Evolutionary conservation across 305 asterid species (phyloP), one percentile per base, ranked within the genome.

Genomic region (Fraxinus sp.): DNA sequence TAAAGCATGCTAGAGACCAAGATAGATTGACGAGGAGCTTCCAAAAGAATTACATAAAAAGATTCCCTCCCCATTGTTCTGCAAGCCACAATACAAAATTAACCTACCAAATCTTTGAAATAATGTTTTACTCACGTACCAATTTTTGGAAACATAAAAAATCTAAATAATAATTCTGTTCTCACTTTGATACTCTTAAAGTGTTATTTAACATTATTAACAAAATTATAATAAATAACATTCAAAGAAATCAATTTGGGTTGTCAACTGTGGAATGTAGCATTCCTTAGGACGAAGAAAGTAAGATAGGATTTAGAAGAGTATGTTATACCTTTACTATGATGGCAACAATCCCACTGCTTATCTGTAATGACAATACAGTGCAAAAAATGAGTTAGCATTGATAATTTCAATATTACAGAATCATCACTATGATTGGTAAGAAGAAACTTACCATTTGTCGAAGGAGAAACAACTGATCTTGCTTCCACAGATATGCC

Each of bases 401-500:
- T 68, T 36, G 32, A 37, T 77, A 77, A 70, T 30, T 81, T 35
- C 26, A 74, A 75, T 80, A 49, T 73, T 57, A 73, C 77, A 77
- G 13, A 70, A 5, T 49, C 76, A 81, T 68, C 20, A 77, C 79
- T 82, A 46, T 41, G 64, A 78, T 46, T 39, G 78, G 80, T 75
- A 82, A 78, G 80, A 52, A 52, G 76, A 80, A 57, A 62, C 73
- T 84, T 90, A 93, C 99, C 99, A 96, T 94, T 85, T 93, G 91
- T 75, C 83, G 90, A 77, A 96, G 98, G 85, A 96, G 98, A 75
- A 84, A 86, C 9, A 93, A 87, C 88, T 94, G 98, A 82, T 96
- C 97, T 85, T 93, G 97, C 94, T 83, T 93, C 98, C 99, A 96
- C 89, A 96, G 88, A 88, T 93, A 96, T 68, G 97, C 92, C 92